Evolutionary conservation across 257 asterid genomes (phyloP), one percentile per base, ranked within the genome.

Genomic region (Solanum virginianum): DNA sequence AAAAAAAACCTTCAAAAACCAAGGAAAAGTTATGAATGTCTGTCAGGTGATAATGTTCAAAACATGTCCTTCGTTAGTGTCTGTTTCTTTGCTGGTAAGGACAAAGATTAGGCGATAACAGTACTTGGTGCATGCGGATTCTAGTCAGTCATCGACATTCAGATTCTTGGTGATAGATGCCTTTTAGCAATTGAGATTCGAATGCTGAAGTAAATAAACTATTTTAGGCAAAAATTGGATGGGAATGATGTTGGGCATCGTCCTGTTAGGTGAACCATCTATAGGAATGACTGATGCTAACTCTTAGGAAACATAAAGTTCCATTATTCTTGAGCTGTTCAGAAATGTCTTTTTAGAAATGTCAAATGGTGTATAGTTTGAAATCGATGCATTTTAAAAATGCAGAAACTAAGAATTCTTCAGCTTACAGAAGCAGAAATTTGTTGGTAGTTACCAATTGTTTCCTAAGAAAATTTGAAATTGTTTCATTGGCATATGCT

Each of bases 51-150:
- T 22, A 26, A 59, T 56, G 68, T 47, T 8, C 68, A 79, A 55
- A 62, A 77, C 18, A 5, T 69, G 16, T 85, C 77, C 69, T 80
- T 85, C 15, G 84, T 75, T 77, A 77, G 59, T 24, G 79, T 82
- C 51, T 80, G 83, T 72, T 84, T 84, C 83, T 74, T 84, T 84
- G 83, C 45, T 24, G 60, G 86, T 2, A 84, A 20, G 56, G 87
- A 77, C 43, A 60, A 11, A 59, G 84, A 79, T 32, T 62, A 39
- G 45, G 62, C 47, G 47, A 39, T 24, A 26, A 77, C 47, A 7
- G 36, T 86, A 75, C 60, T 82, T 20, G 86, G 75, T 11, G 66
- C 49, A 36, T 47, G 82, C 59, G 49, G 60, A 2, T 84, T 72
- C 12, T 56, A 17, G 18, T 56, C 63, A 18, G 63, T 56, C 2